phyloP scores from a whole-genome alignment of 2,329 filamentous ascomycete genomes.

The Didymella segeticola region DNA sequence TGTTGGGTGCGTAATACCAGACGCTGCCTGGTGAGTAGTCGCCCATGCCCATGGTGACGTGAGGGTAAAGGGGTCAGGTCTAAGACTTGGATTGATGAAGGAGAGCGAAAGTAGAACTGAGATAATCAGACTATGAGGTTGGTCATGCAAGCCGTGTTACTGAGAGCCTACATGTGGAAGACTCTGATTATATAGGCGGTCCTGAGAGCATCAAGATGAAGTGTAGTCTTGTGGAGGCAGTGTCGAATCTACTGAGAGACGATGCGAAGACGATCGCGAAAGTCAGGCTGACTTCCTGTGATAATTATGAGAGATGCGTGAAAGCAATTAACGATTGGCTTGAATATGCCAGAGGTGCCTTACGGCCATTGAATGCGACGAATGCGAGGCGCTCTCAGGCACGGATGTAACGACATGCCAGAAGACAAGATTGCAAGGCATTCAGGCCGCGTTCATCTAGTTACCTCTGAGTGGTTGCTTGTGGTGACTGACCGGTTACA shows the following conservation, averaged over 20 bases:
- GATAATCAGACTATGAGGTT: too few relatives aligned
- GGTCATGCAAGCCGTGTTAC: too few relatives aligned
- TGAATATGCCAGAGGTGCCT: neutral
- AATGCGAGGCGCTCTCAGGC: conserved; percentile 30
- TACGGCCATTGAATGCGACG: conserved; percentile 30
- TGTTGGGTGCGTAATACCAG: conserved; percentile 61
- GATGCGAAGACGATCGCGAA: neutral
- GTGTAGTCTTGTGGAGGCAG: conserved; percentile 4
- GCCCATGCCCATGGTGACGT: conserved; percentile 39
- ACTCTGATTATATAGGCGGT: neutral
- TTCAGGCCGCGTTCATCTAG: neutral
- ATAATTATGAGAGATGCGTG: neutral
- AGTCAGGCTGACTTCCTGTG: conserved; percentile 2
- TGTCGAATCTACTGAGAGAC: neutral
- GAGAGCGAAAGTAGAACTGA: too few relatives aligned
- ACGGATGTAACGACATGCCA: neutral
- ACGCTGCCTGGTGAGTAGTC: conserved; percentile 44
- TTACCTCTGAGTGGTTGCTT: neutral
- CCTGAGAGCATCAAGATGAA: neutral
- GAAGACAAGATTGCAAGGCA: neutral
- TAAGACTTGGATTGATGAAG: neutral
- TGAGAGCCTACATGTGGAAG: neutral
- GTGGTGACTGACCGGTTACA: neutral
- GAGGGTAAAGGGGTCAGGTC: neutral
- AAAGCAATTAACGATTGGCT: neutral